phyloP scores from a whole-genome alignment of 441 rosid species.

The Gossypium trilobum region DNA sequence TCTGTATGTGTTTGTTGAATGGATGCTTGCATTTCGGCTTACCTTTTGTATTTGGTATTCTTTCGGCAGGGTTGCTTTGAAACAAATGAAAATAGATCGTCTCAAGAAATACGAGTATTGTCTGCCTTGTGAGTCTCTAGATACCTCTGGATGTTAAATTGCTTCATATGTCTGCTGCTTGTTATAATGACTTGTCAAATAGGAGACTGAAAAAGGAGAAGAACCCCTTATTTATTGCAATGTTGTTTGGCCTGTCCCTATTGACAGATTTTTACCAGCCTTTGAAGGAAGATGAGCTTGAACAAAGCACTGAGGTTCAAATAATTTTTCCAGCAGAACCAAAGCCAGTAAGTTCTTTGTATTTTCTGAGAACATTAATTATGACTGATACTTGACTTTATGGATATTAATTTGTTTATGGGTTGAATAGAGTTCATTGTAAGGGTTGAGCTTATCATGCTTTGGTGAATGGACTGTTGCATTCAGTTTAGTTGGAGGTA shows the following conservation, averaged over 20 bases:
- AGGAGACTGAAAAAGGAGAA: not conserved
- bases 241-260: conserved; percentile 7
- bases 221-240: not conserved
- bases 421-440: not conserved
- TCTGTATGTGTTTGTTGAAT: not conserved
- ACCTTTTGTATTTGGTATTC: conserved; percentile 10
- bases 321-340: conserved; percentile 71
- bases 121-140: conserved; percentile 73
- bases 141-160: conserved; percentile 7
- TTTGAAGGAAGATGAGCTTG: conserved; percentile 73
- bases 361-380: not conserved
- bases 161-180: not conserved
- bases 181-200: not conserved
- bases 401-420: not conserved
- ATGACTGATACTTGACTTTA: not conserved
- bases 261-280: conserved; percentile 81
- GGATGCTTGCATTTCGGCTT: not conserved
- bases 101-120: conserved; percentile 83
- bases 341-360: conserved; percentile 50
- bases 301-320: conserved; percentile 72
- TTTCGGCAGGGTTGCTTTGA: conserved; percentile 73
- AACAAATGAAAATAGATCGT: conserved; percentile 75
- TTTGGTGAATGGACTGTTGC: not conserved
- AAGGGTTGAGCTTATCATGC: conserved; percentile 4
- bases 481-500: not conserved